Conservation (phyloP, 106 monocot species). For the Dioscorea zingiberensis region DNA sequence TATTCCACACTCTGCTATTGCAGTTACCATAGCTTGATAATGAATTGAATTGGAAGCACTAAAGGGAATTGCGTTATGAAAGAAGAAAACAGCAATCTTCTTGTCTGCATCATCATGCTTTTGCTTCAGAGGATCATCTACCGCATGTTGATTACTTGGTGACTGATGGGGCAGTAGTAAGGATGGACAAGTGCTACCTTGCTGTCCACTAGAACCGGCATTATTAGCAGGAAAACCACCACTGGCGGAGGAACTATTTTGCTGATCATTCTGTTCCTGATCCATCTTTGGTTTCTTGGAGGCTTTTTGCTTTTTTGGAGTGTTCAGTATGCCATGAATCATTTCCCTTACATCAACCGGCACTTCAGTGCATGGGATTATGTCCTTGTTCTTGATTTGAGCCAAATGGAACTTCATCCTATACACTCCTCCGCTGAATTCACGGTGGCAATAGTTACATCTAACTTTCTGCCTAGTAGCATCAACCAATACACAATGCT, state of each 20-base stretch:
- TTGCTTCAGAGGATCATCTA: slow-evolving; percentile 30
- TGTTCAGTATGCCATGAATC: slow-evolving; percentile 28
- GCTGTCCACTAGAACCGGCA: slow-evolving; percentile 30
- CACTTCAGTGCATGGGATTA: slow-evolving; percentile 46
- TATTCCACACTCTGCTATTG: slow-evolving; percentile 34
- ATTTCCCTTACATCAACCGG: slow-evolving; percentile 38
- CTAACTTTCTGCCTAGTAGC: slow-evolving; percentile 51
- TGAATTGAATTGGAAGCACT: slow-evolving; percentile 31
- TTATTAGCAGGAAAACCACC: slow-evolving; percentile 27
- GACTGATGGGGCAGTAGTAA: slow-evolving; percentile 29
- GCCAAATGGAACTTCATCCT: slow-evolving; percentile 62
- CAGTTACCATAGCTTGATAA: slow-evolving; percentile 40
- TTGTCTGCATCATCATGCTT: slow-evolving; percentile 35
- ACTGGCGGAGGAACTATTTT: slow-evolving; percentile 42
- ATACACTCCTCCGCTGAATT: slow-evolving; percentile 56
- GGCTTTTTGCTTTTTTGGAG: slow-evolving; percentile 32
- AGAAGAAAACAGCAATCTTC: slow-evolving; percentile 39
- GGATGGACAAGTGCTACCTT: slow-evolving; percentile 38
- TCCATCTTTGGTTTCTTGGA: slow-evolving; percentile 23
- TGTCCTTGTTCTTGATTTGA: slow-evolving; percentile 59
- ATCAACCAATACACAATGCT: slow-evolving; percentile 59
- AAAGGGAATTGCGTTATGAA: slow-evolving; percentile 43
- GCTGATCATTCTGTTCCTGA: slow-evolving; percentile 10
- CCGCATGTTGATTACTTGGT: slow-evolving; percentile 14
- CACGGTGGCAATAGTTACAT: slow-evolving; percentile 49